These are phyloP conservation scores for Carex pumila DNA, from an alignment of 176 grass and related monocot genomes.

Conservation along the genomic window DNA sequence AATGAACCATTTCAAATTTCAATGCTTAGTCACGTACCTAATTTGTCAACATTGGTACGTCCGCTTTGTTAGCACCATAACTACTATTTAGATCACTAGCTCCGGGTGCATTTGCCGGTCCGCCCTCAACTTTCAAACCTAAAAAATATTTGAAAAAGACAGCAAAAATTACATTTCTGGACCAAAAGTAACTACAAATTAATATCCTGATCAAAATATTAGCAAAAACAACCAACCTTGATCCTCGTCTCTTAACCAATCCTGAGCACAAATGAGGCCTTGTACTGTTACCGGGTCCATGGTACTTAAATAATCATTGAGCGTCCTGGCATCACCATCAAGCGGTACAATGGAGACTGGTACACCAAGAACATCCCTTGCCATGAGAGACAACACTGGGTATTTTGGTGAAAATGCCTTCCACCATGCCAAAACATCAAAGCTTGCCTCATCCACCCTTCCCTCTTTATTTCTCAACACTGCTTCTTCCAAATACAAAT, in stretches of 20 bases:
- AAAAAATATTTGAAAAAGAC: not conserved
- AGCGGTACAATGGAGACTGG: constrained; percentile 81
- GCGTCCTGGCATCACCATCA: constrained; percentile 53
- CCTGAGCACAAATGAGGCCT: constrained; percentile 83
- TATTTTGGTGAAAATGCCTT: constrained; percentile 91
- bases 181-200: not conserved
- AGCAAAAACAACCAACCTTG: constrained; percentile 27
- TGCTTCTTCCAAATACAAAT: constrained; percentile 90
- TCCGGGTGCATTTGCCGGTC: not conserved
- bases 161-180: not conserved
- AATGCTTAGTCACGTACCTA: constrained; percentile 11
- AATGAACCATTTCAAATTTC: not conserved
- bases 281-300: constrained; percentile 67
- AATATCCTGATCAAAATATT: too few species aligned
- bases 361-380: constrained; percentile 75
- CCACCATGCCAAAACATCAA: constrained; percentile 97
- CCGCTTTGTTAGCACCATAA: not conserved
- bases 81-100: not conserved
- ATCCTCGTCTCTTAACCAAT: constrained; percentile 75
- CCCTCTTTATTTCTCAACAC: constrained; percentile 82
- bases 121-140: not conserved
- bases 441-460: constrained; percentile 36
- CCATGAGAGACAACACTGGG: constrained; percentile 84
- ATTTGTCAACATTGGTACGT: constrained; percentile 7
- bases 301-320: constrained; percentile 88